Percentiles rank a stretch among this genome's conserved stretches.
phyloP scores from a whole-genome alignment of 139 green algal genomes.

The Coelastrella sp. region DNA sequence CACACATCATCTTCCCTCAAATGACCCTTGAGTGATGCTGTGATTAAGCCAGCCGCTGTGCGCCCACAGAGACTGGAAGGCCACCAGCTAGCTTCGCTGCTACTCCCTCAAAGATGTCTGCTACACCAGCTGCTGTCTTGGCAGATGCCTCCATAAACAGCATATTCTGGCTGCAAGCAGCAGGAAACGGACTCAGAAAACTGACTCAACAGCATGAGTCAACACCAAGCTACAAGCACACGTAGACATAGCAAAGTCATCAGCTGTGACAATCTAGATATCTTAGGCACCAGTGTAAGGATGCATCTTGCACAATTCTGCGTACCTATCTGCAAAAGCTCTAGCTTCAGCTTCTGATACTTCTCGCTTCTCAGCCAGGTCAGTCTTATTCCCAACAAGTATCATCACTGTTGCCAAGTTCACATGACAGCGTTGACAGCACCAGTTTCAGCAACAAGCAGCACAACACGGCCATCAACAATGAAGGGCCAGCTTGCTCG shows the following conservation, averaged over 20 bases:
- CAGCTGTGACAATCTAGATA: too few species aligned
- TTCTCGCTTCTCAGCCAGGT: slow-evolving; percentile 70
- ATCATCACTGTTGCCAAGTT: slow-evolving; percentile 64
- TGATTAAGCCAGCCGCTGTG: neutral
- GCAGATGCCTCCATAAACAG: slow-evolving; percentile 89
- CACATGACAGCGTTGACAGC: neutral
- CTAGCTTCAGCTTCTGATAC: slow-evolving; percentile 70
- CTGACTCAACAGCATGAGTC: neutral
- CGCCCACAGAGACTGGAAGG: slow-evolving; percentile 52
- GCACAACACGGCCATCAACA: neutral
- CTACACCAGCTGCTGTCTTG: slow-evolving; percentile 85
- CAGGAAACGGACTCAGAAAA: too few species aligned
- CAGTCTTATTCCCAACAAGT: slow-evolving; percentile 90
- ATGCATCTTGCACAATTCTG: neutral
- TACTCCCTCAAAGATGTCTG: slow-evolving; percentile 82
- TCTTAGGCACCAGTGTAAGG: too few species aligned
- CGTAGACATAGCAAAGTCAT: too few species aligned
- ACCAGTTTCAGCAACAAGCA: slow-evolving; percentile 3
- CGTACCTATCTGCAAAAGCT: slow-evolving; percentile 70
- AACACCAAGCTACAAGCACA: neutral
- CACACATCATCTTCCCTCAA: too few species aligned
- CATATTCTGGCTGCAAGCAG: slow-evolving; percentile 68
- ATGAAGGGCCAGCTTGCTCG: too few species aligned
- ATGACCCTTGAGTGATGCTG: too few species aligned
- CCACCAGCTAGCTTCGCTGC: slow-evolving; percentile 61